phyloP scores from a whole-genome alignment of 192 early-diverging fungal genomes.

The Umbelopsis ramanniana region DNA sequence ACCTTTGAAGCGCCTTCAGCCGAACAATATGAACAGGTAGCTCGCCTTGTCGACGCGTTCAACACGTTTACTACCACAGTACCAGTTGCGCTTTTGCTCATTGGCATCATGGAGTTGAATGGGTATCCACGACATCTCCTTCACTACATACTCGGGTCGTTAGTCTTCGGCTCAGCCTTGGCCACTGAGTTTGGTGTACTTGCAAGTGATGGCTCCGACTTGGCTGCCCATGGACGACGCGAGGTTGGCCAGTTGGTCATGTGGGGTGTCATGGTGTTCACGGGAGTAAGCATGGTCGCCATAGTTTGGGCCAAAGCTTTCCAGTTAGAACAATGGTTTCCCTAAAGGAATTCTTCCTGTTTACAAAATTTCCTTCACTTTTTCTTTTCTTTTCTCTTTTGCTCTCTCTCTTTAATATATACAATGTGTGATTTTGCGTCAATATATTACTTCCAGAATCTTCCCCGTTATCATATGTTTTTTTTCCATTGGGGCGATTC shows the following conservation, averaged over 20 bases:
- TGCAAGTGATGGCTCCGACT: constrained; percentile 8
- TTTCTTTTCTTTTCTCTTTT: neutral
- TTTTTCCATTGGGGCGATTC: constrained; percentile 8
- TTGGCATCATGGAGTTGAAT: constrained; percentile 26
- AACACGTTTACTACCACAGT: constrained; percentile 16
- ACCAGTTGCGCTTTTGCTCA: constrained; percentile 19
- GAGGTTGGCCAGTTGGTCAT: constrained; percentile 18
- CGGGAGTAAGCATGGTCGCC: constrained; percentile 15
- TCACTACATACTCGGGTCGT: constrained; percentile 14
- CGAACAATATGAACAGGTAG: constrained; percentile 4
- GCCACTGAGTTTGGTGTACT: constrained; percentile 18
- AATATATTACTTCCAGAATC: neutral
- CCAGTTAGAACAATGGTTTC: neutral
- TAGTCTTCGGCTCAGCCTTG: neutral
- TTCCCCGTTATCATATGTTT: neutral
- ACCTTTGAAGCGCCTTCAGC: constrained; percentile 21
- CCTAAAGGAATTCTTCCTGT: neutral
- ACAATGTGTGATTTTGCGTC: neutral
- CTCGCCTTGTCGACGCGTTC: constrained; percentile 24
- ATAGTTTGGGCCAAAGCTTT: constrained; percentile 22
- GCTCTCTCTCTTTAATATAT: constrained; percentile 6
- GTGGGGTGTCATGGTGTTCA: constrained; percentile 23
- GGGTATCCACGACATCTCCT: constrained; percentile 2
- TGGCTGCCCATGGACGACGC: constrained; percentile 12
- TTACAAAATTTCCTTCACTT: neutral